Evolutionary conservation across 1,139 yeast species (phyloP), one percentile per base, ranked within the genome.

Genomic region (Suhomyces coccinellae): DNA sequence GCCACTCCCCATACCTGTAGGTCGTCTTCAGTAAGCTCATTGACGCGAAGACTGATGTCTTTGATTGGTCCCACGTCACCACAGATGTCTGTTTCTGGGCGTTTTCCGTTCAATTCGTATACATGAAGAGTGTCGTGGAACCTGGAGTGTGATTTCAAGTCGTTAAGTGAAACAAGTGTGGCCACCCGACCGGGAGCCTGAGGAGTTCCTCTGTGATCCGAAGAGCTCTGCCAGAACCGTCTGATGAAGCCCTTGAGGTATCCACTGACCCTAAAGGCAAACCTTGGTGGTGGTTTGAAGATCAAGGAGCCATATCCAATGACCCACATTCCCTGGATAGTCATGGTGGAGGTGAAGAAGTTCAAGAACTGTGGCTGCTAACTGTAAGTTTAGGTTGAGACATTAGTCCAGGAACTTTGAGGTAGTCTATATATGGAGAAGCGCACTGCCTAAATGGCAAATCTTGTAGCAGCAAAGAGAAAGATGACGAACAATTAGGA

Each of bases 221-320:
- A 80, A 6, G 95, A 84, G 35, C 88, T 80, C 65, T 90, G 97
- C 97, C 97, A 91, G 61, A 91, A 91, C 44, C 97, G 69, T 20
- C 98, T 73, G 2, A 85, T 79, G 54, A 73, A 89, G 1, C 97
- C 97, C 46, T 75, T 73, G 26, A 91, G 73, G 49, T 83, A 79
- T 0, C 97, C 97, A 0, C 88, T 82, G 8, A 87, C 81, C 34
- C 81, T 69, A 51, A 78, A 75, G 15, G 78, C 74, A 35, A 64
- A 66, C 48, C 81, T 80, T 17, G 96, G 93, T 0, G 97, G 97
- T 0, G 97, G 97, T 59, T 90, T 91, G 74, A 86, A 91, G 22
- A 91, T 83, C 44, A 91, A 71, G 0, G 96, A 87, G 1, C 98
- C 98, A 59, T 91, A 91, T 3, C 97, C 97, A 22, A 90, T 83